Evolutionary conservation across 257 asterid genomes (phyloP).

Genomic region (Leptodermis oblonga): DNA sequence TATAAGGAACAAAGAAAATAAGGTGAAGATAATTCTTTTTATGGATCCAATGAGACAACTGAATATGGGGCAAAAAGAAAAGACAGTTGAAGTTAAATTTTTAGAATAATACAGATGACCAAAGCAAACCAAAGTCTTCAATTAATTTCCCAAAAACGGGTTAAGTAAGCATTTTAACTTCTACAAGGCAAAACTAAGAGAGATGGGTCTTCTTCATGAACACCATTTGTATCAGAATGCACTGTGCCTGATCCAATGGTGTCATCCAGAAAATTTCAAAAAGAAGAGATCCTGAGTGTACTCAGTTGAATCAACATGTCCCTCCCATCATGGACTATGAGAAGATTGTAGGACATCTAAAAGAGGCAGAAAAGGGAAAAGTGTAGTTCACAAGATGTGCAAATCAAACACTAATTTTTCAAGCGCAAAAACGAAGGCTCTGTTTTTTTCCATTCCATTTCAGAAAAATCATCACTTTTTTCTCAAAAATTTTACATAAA

Average conservation of each 20-base stretch:
- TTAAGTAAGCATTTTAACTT: neutral
- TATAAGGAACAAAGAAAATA: too few relatives aligned
- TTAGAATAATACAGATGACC: neutral
- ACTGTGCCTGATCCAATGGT: neutral
- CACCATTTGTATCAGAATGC: neutral
- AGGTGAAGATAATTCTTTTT: neutral
- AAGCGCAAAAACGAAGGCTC: neutral
- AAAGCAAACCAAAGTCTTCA: neutral
- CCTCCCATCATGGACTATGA: neutral
- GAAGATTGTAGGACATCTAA: neutral
- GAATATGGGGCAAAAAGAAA: neutral
- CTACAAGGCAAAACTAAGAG: too few relatives aligned
- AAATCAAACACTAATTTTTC: neutral
- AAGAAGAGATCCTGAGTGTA: neutral
- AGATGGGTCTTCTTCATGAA: neutral
- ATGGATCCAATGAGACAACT: neutral
- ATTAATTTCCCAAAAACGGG: neutral
- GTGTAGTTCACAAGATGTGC: neutral
- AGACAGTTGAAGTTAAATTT: neutral
- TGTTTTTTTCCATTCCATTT: too few relatives aligned
- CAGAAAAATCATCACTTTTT: too few relatives aligned
- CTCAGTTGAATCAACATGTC: neutral
- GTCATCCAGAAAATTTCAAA: neutral
- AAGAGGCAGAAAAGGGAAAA: neutral
- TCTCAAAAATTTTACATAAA: too few relatives aligned